Evolutionary conservation across 2,329 filamentous ascomycete genomes (phyloP).

Genomic region (Dactylonectria estremocensis): DNA sequence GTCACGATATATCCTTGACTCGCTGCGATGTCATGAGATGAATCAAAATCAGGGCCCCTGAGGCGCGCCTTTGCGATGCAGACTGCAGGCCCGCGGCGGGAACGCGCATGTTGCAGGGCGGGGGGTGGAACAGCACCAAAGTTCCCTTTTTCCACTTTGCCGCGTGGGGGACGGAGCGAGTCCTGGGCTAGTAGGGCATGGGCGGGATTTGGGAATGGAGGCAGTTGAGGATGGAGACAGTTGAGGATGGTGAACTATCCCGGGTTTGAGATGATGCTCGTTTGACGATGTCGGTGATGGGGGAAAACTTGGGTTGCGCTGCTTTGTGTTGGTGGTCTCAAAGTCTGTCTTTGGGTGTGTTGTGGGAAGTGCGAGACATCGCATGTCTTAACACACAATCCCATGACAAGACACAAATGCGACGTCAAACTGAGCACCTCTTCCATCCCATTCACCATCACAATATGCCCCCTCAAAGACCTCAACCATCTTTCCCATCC

Average conservation of each 20-base stretch:
- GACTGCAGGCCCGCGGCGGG: not conserved
- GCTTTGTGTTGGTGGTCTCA: constrained; percentile 1
- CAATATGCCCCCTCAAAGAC: not conserved
- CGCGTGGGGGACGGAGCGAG: constrained; percentile 6
- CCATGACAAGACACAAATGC: not conserved
- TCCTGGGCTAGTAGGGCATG: constrained; percentile 17
- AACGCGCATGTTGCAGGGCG: constrained; percentile 1
- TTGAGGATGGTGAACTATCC: not conserved
- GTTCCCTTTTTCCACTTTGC: constrained; percentile 30
- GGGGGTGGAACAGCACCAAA: constrained; percentile 17
- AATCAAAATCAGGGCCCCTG: no score
- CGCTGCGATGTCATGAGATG: constrained; percentile 8
- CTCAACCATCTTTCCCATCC: not conserved
- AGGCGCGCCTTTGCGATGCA: not conserved
- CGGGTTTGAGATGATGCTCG: not conserved
- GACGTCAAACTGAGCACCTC: not conserved
- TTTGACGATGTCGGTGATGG: not conserved
- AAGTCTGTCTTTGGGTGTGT: not conserved
- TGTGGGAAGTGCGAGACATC: not conserved
- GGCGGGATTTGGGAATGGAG: not conserved
- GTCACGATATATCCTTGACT: constrained; percentile 5
- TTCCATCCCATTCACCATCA: not conserved
- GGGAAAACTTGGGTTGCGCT: not conserved
- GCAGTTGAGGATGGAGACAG: not conserved
- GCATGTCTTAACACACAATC: not conserved